phyloP scores from a whole-genome alignment of 805 yeast species.

The Cephaloascus fragrans region DNA sequence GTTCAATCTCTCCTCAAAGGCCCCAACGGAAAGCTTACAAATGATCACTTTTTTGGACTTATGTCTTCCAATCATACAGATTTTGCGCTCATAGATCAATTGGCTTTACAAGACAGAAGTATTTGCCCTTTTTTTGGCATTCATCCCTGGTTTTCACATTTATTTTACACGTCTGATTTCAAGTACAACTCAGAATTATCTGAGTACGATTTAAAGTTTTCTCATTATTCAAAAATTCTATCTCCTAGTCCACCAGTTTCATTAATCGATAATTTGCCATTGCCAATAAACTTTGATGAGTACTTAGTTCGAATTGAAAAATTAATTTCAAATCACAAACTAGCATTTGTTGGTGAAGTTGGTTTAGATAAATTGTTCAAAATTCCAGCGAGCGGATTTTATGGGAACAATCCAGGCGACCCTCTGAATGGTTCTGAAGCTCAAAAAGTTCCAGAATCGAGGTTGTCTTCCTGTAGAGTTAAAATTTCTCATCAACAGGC shows the following conservation, averaged over 20 bases:
- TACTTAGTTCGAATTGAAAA: slow-evolving; percentile 21
- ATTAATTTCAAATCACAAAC: slow-evolving; percentile 8
- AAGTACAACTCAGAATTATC: slow-evolving; percentile 3
- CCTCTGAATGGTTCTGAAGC: neutral
- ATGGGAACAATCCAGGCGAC: slow-evolving; percentile 20
- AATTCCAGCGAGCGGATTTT: slow-evolving; percentile 51
- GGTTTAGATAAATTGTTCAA: slow-evolving; percentile 78
- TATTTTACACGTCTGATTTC: slow-evolving; percentile 28
- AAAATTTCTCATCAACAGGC: slow-evolving; percentile 53
- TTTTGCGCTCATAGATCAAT: slow-evolving; percentile 11
- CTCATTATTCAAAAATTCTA: slow-evolving; percentile 52
- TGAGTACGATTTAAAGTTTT: slow-evolving; percentile 18
- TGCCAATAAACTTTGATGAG: slow-evolving; percentile 37
- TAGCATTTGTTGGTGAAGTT: slow-evolving; percentile 69
- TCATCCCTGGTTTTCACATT: slow-evolving; percentile 89
- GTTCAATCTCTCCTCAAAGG: neutral
- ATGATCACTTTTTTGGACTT: slow-evolving; percentile 12
- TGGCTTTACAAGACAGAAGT: slow-evolving; percentile 8
- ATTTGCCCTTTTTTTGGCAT: slow-evolving; percentile 54
- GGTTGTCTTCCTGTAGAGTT: slow-evolving; percentile 39
- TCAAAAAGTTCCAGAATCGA: slow-evolving; percentile 14
- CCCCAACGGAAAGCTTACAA: neutral
- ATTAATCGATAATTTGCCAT: slow-evolving; percentile 44
- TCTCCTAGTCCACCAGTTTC: slow-evolving; percentile 23
- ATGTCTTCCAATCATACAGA: slow-evolving; percentile 43